phyloP scores from a whole-genome alignment of 805 yeast genomes.

The Vanderwaltozyma yarrowii region DNA sequence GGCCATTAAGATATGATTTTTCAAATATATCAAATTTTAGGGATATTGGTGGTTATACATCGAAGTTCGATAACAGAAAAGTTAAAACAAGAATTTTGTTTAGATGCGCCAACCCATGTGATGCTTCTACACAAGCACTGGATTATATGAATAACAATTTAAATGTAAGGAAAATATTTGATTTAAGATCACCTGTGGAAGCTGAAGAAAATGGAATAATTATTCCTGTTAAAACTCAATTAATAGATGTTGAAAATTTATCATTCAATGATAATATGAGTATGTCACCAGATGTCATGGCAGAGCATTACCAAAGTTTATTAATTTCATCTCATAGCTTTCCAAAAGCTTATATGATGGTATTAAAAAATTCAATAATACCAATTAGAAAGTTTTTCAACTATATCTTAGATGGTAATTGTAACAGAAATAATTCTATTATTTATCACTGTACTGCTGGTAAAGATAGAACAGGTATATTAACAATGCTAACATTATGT shows the following conservation, averaged over 20 bases:
- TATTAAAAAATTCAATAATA: constrained; percentile 39
- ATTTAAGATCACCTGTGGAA: constrained; percentile 57
- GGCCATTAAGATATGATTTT: constrained; percentile 17
- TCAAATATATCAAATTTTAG: constrained; percentile 51
- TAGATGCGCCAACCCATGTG: constrained; percentile 53
- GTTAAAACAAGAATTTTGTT: constrained; percentile 47
- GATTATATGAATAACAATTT: constrained; percentile 25
- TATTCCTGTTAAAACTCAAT: constrained; percentile 25
- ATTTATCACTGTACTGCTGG: constrained; percentile 79
- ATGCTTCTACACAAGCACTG: constrained; percentile 43
- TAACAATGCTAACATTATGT: constrained; percentile 56
- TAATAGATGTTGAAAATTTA: constrained; percentile 10
- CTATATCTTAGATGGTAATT: constrained; percentile 40
- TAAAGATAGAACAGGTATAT: constrained; percentile 74
- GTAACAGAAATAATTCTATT: constrained; percentile 34
- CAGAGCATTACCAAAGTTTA: constrained; percentile 43
- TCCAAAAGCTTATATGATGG: constrained; percentile 49
- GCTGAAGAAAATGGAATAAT: constrained; percentile 27
- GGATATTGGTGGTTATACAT: constrained; percentile 68
- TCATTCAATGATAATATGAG: constrained; percentile 49
- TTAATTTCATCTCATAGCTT: constrained; percentile 54
- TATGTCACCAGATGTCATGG: constrained; percentile 56
- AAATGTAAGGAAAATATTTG: constrained; percentile 45
- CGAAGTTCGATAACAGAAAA: constrained; percentile 28
- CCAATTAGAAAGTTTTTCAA: constrained; percentile 43